A percentile compares a stretch with the other conserved stretches of the same genome.
Evolutionary conservation across 805 yeast species (phyloP).

Genomic region (Wickerhamiella kurtzmanii): DNA sequence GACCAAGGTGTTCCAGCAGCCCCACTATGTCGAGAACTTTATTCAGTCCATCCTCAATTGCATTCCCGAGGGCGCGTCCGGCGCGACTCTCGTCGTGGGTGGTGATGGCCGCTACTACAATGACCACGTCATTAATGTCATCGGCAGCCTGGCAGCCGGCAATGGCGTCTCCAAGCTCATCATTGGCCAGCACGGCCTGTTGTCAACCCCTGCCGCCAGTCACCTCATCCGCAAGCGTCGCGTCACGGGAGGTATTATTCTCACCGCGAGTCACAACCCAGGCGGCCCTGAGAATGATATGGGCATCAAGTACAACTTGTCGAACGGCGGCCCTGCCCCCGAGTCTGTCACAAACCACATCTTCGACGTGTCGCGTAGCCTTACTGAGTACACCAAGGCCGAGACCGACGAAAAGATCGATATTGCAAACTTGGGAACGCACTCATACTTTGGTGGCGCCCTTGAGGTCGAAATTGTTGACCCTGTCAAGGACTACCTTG

Average conservation of each 20-base stretch:
- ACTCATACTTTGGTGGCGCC: slow-evolving; percentile 28
- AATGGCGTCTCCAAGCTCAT: slow-evolving; percentile 78
- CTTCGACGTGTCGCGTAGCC: slow-evolving; percentile 48
- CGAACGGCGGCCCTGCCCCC: slow-evolving; percentile 98
- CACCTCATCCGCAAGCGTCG: slow-evolving; percentile 63
- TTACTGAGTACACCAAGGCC: slow-evolving; percentile 44
- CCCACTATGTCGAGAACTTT: slow-evolving; percentile 83
- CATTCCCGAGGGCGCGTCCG: slow-evolving; percentile 77
- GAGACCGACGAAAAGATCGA: slow-evolving; percentile 47
- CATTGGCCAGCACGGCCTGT: slow-evolving; percentile 74
- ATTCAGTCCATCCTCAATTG: slow-evolving; percentile 74
- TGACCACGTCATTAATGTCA: slow-evolving; percentile 63
- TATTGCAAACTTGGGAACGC: slow-evolving; percentile 41
- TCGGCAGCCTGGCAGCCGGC: slow-evolving; percentile 75
- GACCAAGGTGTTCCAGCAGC: slow-evolving; percentile 68
- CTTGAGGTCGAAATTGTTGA: slow-evolving; percentile 71
- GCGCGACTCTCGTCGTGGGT: slow-evolving; percentile 74
- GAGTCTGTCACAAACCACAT: slow-evolving; percentile 84
- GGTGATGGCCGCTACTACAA: slow-evolving; percentile 96
- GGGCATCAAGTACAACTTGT: slow-evolving; percentile 89
- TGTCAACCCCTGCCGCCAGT: slow-evolving; percentile 96
- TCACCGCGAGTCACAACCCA: slow-evolving; percentile 95
- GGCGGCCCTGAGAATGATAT: slow-evolving; percentile 89
- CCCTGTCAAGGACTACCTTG: slow-evolving; percentile 64
- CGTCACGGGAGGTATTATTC: slow-evolving; percentile 84